phyloP scores from a whole-genome alignment of 306 rosid species.

The Spatholobus suberectus region DNA sequence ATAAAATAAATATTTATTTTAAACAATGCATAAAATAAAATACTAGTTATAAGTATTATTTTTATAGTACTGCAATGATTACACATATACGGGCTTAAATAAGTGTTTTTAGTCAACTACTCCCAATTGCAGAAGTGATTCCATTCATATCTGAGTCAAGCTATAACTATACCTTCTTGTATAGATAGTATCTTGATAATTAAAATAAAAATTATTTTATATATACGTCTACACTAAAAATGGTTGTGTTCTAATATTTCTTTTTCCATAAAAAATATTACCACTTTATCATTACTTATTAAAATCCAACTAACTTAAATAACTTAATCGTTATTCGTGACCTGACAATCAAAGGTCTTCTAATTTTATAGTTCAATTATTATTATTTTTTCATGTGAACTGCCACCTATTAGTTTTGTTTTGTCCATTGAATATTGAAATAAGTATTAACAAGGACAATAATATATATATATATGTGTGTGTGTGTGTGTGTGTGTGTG shows the following conservation, averaged over 20 bases:
- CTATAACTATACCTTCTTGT: background rate
- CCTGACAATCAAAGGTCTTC: background rate
- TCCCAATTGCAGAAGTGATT: background rate
- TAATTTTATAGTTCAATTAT: background rate
- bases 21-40: no score
- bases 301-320: background rate
- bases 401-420: constrained; percentile 1
- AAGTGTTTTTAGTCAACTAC: background rate
- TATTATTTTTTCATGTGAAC: background rate
- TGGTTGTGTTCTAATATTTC: background rate
- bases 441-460: background rate
- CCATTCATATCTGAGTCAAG: background rate
- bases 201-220: background rate
- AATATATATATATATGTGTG: no score
- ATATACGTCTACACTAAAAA: background rate
- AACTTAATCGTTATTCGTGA: background rate
- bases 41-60: background rate
- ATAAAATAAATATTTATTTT: no score
- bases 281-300: background rate
- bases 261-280: background rate
- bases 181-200: background rate
- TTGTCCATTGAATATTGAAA: background rate
- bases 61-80: background rate
- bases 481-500: no score
- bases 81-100: background rate